Evolutionary conservation across 257 asterid genomes (phyloP), one percentile per base, ranked within the genome.

Genomic region (Gentiana dahurica): DNA sequence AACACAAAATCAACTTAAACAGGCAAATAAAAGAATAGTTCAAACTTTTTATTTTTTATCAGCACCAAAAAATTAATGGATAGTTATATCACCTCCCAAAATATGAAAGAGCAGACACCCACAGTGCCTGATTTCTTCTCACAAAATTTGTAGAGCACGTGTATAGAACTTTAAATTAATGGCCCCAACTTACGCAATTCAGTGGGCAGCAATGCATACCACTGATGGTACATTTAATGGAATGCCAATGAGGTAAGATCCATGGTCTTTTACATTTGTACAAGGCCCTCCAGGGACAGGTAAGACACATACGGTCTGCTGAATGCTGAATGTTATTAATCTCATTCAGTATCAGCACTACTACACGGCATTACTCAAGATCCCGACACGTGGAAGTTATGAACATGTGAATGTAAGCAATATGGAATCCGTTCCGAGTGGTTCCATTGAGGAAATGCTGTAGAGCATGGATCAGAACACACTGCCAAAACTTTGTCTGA

Each of bases 231-330:
- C 95, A 53, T 78, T 87, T 49, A 81, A 71, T 85, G 97, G 81
- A 24, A 65, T 59, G 64, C 62, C 90, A 36, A 92, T 81, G 81
- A 92, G 82, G 73, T 92, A 87, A 76, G 97, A 90, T 36, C 97
- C 96, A 15, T 92, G 99, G 95, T 95, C 99, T 24, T 92, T 92
- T 70, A 92, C 99, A 50, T 68, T 92, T 64, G 99, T 92, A 59
- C 99, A 92, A 73, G 99, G 99, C 46, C 99, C 99, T 36, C 99
- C 99, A 44, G 99, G 99, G 45, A 92, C 99, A 51, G 97, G 99
- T 50, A 92, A 92, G 76, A 92, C 99, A 8, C 97, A 92, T 61
- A 92, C 99, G 3, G 99, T 92, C 48, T 92, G 97, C 95, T 95
- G 99, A 68, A 92, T 92, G 99, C 87, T 92, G 59, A 92, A 85